Conservation (phyloP, 2,329 filamentous ascomycete species). For the Aquanectria penicillioides region DNA sequence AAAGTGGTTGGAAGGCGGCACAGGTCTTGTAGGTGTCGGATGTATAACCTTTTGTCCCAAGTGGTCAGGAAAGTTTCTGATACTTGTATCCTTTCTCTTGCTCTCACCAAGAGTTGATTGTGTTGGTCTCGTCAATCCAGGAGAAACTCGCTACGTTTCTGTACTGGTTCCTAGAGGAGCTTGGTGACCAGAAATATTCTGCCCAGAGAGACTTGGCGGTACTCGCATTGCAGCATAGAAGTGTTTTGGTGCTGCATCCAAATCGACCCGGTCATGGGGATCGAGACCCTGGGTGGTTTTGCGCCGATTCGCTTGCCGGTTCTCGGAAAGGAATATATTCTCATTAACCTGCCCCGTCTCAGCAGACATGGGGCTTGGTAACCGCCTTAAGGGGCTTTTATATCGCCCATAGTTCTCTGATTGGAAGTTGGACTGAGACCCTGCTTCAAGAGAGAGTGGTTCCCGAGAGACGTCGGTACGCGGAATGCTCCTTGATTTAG, state of each 20-base stretch:
- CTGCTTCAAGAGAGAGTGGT: not conserved
- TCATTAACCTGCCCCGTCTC: no score
- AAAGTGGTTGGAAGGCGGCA: no score
- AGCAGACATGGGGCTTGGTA: no score
- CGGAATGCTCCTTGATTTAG: not conserved
- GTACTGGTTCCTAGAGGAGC: conserved; percentile 10
- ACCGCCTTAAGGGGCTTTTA: no score
- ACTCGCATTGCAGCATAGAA: conserved; percentile 40
- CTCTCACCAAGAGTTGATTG: not conserved
- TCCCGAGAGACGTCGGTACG: not conserved
- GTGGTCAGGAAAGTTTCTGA: no score
- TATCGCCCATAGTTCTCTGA: not conserved
- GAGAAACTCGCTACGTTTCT: conserved; percentile 34
- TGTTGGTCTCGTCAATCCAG: not conserved
- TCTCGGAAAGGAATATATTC: no score
- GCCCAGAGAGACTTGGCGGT: conserved; percentile 12
- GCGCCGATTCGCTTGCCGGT: no score
- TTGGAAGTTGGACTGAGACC: not conserved
- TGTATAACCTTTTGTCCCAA: no score
- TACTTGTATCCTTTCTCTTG: not conserved
- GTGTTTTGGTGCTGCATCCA: conserved; percentile 32
- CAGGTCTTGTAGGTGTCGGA: no score
- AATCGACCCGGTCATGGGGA: not conserved
- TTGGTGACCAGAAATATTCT: not conserved
- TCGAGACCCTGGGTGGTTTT: not conserved